These are phyloP conservation scores for Ligustrum vulgare DNA, from an alignment of 257 asterid species.

Conservation along the genomic window DNA sequence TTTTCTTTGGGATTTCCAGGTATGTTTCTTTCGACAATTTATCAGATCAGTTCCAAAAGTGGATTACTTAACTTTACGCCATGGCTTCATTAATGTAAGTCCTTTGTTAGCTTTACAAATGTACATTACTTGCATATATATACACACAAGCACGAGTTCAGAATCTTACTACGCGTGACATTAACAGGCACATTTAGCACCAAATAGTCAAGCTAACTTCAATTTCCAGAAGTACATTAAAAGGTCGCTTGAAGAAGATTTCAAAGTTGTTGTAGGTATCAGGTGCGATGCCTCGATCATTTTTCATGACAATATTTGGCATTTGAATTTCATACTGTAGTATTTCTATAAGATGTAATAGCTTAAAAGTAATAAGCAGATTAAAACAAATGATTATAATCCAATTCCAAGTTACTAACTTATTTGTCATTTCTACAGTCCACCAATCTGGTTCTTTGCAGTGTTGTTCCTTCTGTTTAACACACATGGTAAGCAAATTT, in stretches of 20 bases:
- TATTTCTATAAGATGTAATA: neutral
- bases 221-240: conserved; percentile 59
- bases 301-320: conserved; percentile 1
- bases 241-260: conserved; percentile 61
- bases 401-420: conserved; percentile 10
- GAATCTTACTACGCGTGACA: neutral
- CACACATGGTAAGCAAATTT: conserved; percentile 51
- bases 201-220: conserved; percentile 38
- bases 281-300: conserved; percentile 29
- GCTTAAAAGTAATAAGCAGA: neutral
- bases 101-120: neutral
- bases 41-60: conserved; percentile 52
- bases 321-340: neutral
- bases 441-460: conserved; percentile 65
- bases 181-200: conserved; percentile 60
- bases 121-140: neutral
- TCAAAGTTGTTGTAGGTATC: conserved; percentile 62
- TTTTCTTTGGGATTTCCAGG: conserved; percentile 30
- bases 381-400: neutral
- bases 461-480: conserved; percentile 60
- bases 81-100: conserved; percentile 56
- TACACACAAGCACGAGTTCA: neutral
- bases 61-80: conserved; percentile 59
- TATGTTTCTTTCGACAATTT: conserved; percentile 64
- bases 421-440: conserved; percentile 36